Conservation (phyloP, 2,329 filamentous ascomycete species). For the Fusarium clavum region DNA sequence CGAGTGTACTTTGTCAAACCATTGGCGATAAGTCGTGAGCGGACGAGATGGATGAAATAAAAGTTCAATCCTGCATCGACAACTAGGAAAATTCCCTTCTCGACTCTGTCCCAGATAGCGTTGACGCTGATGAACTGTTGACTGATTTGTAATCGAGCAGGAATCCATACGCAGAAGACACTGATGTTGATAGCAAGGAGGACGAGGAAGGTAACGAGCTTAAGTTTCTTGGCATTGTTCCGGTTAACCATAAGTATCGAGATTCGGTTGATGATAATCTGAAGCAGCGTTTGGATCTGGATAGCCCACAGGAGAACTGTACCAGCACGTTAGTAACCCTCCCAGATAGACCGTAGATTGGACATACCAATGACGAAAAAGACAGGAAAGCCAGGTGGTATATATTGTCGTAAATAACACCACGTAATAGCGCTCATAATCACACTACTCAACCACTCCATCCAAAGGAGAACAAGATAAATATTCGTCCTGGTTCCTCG, state of each 20-base stretch:
- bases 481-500: constrained; percentile 40
- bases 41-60: constrained; percentile 64
- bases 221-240: constrained; percentile 53
- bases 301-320: constrained; percentile 53
- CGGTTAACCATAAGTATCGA: constrained; percentile 59
- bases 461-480: constrained; percentile 44
- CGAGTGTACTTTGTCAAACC: constrained; percentile 62
- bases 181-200: constrained; percentile 63
- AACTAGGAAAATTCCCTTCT: constrained; percentile 64
- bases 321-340: neutral
- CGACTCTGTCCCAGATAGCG: constrained; percentile 63
- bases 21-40: constrained; percentile 58
- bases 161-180: constrained; percentile 67
- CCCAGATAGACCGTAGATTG: accelerated
- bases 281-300: constrained; percentile 63
- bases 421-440: constrained; percentile 46
- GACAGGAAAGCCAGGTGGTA: constrained; percentile 40
- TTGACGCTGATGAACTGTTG: constrained; percentile 59
- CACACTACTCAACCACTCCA: constrained; percentile 41
- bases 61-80: constrained; percentile 63
- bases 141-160: constrained; percentile 60
- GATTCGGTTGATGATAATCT: constrained; percentile 68
- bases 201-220: constrained; percentile 57
- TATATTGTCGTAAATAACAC: constrained; percentile 44
- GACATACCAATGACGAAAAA: constrained; percentile 44